A percentile compares a stretch with the other conserved stretches of the same genome.
These are phyloP conservation scores for Incumbomyces delicatus DNA, from an alignment of 2,329 filamentous ascomycete species.

Conservation along the genomic window DNA sequence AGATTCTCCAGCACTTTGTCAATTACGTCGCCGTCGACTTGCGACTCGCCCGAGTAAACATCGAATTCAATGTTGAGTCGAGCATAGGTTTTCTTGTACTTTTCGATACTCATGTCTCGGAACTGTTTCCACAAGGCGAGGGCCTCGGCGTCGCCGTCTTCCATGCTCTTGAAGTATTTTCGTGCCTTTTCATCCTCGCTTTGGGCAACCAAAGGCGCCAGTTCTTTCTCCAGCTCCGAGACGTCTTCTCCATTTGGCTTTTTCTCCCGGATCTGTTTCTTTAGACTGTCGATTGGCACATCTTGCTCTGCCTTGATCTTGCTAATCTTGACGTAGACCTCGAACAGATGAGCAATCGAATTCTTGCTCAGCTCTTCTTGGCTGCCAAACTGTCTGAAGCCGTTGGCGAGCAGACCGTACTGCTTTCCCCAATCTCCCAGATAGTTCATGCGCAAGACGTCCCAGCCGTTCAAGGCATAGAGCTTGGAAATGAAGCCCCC, in stretches of 20 bases:
- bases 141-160: slow-evolving; percentile 50
- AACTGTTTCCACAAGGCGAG: slow-evolving; percentile 54
- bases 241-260: slow-evolving; percentile 41
- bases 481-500: slow-evolving; percentile 56
- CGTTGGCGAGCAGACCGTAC: slow-evolving; percentile 51
- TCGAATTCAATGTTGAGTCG: slow-evolving; percentile 57
- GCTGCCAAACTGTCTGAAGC: slow-evolving; percentile 52
- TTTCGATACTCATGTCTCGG: slow-evolving; percentile 53
- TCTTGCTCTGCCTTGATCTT: slow-evolving; percentile 47
- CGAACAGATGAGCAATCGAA: slow-evolving; percentile 55
- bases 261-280: slow-evolving; percentile 39
- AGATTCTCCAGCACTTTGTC: slow-evolving; percentile 49
- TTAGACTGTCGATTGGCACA: slow-evolving; percentile 45
- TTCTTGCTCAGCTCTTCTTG: slow-evolving; percentile 51
- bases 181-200: slow-evolving; percentile 44
- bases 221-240: slow-evolving; percentile 33
- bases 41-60: slow-evolving; percentile 60
- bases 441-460: slow-evolving; percentile 56
- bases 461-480: slow-evolving; percentile 52
- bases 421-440: slow-evolving; percentile 62
- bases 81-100: slow-evolving; percentile 55
- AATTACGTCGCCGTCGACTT: slow-evolving; percentile 54
- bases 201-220: slow-evolving; percentile 39
- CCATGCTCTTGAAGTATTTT: slow-evolving; percentile 59
- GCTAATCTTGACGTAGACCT: slow-evolving; percentile 58